Percentiles rank a stretch among this genome's conserved stretches.
phyloP scores from a whole-genome alignment of 164 flowering plant genomes.

The Stephania cephalantha region DNA sequence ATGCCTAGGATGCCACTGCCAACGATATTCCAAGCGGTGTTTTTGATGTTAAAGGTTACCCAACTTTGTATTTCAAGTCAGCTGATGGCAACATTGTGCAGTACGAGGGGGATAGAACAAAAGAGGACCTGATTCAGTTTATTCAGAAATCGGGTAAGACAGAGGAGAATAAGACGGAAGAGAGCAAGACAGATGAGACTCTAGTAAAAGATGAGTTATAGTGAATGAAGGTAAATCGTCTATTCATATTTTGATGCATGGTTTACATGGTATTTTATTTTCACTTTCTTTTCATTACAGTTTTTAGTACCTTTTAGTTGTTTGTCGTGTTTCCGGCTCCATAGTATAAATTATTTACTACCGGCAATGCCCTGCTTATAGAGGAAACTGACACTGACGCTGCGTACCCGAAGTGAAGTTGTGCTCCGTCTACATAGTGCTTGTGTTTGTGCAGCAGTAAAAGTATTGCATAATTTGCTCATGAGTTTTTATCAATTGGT shows the following conservation, averaged over 20 bases:
- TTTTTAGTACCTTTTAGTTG: not conserved
- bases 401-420: too few relatives aligned
- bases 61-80: conserved; percentile 73
- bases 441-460: not conserved
- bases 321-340: not conserved
- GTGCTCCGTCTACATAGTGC: too few relatives aligned
- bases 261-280: not conserved
- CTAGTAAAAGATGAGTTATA: conserved; percentile 50
- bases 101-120: conserved; percentile 65
- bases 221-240: conserved; percentile 2
- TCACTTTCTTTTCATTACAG: not conserved
- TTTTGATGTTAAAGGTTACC: conserved; percentile 76
- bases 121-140: conserved; percentile 59
- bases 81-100: conserved; percentile 50
- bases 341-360: not conserved
- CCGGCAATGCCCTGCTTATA: not conserved
- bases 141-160: conserved; percentile 50
- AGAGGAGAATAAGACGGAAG: not conserved
- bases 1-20: conserved; percentile 74
- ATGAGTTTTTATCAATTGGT: not conserved
- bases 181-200: conserved; percentile 6
- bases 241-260: not conserved
- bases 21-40: conserved; percentile 57
- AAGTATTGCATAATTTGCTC: not conserved
- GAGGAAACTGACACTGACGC: not conserved